Percentiles rank a stretch among this genome's conserved stretches.
These are phyloP conservation scores for Leonotis leonurus DNA, from an alignment of 257 asterid genomes.

Conservation along the genomic window DNA sequence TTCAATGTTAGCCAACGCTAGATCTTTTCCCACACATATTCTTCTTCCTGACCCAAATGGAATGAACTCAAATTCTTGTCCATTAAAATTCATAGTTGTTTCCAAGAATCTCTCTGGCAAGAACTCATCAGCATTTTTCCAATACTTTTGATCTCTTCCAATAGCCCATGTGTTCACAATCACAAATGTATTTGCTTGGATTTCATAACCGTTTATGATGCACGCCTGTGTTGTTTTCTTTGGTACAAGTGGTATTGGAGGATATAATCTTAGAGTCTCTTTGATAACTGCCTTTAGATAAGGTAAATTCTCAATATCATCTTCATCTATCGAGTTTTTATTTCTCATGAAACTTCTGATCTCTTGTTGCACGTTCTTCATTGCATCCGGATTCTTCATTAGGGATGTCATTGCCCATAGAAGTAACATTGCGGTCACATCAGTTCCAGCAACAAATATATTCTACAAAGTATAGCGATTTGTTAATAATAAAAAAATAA, in stretches of 20 bases:
- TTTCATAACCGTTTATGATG: neutral
- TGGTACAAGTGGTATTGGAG: neutral
- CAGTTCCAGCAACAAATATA: neutral
- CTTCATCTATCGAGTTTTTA: neutral
- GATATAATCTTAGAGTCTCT: neutral
- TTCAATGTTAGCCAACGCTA: neutral
- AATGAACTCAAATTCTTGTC: neutral
- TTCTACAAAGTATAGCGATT: too few relatives aligned
- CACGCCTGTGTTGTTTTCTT: neutral
- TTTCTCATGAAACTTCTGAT: neutral
- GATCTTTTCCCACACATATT: neutral
- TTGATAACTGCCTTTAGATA: neutral
- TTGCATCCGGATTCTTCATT: neutral
- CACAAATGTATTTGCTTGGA: neutral
- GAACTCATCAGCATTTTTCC: constrained; percentile 2
- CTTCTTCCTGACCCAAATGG: constrained; percentile 6
- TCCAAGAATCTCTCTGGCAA: neutral
- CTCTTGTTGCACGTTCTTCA: neutral
- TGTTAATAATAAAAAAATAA: too few relatives aligned
- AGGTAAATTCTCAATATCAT: neutral
- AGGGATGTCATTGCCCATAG: neutral
- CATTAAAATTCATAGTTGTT: neutral
- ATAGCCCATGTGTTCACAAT: neutral
- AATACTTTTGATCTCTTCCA: neutral
- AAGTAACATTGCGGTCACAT: neutral